Evolutionary conservation across 2,329 filamentous ascomycete species (phyloP), one percentile per base, ranked within the genome.

Genomic region (Ophiostoma sp.): DNA sequence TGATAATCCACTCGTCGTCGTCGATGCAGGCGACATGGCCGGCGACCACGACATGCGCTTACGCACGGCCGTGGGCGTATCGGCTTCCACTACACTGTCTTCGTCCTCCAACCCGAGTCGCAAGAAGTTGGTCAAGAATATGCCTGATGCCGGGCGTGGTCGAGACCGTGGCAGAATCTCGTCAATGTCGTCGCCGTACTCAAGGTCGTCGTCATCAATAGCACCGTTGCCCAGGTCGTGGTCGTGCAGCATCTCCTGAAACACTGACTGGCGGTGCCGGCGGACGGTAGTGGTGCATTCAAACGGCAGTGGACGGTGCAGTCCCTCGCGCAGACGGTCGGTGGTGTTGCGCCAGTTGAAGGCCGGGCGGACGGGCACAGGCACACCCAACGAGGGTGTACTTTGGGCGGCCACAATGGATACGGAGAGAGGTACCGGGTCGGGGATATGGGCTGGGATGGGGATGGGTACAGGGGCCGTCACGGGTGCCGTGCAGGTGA

Each of bases 291-390:
- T 22, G n/a, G 63, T 28, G 22, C 22, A 17, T 17, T 48, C 63
- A 66, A 66, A 66, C 63, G 63, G 63, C 63, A 66, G 63, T 39
- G 63, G 63, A 4, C 63, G 25, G 39, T 48, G 63, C 39, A 66
- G 39, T 3, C 63, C 63, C 19, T 66, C 63, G 4, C 63, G 63
- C 39, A 66, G 22, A 8, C 63, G 63, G n/a, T 66, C 63, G 12
- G 63, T 45, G 4, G 36, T 48, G 63, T 66, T 66, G 63, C 39
- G 63, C 63, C 63, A 66, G 63, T 66, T 66, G 25, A 66, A 66
- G 36, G 63, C 63, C 12, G 63, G 63, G n/a, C 63, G 63, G 39
- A n/a, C 39, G 12, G 63, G 63, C 5, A 66, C 63, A 4, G 36
- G 36, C 4, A 64, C 61, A 3, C 19, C 17, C 28, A 61, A 15